phyloP scores from a whole-genome alignment of 2,329 filamentous ascomycete species.

The Coniochaeta sp. region DNA sequence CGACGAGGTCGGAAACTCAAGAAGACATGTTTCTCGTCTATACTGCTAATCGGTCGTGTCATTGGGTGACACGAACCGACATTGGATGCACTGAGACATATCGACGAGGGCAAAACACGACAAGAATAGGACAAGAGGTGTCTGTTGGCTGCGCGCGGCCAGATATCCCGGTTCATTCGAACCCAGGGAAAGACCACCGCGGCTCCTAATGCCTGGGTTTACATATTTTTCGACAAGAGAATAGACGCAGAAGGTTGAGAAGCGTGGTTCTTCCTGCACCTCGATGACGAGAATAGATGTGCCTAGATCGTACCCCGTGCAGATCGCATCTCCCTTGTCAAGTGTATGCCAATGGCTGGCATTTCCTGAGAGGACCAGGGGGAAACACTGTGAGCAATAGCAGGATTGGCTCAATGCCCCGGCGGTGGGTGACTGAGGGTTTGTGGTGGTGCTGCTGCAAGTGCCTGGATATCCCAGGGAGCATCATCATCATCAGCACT shows the following conservation, averaged over 20 bases:
- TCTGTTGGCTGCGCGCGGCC: neutral
- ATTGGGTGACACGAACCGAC: neutral
- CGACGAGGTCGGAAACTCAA: neutral
- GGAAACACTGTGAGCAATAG: no score
- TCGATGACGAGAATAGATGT: neutral
- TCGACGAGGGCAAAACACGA: neutral
- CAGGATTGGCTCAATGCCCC: neutral
- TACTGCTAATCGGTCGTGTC: neutral
- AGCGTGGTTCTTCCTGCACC: neutral
- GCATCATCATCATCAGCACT: neutral
- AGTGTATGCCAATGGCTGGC: neutral
- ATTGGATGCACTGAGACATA: neutral
- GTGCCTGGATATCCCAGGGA: neutral
- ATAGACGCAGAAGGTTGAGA: neutral
- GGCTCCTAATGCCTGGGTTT: neutral
- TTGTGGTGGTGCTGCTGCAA: neutral
- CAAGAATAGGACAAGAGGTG: neutral
- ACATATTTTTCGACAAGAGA: neutral
- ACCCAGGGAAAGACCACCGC: neutral
- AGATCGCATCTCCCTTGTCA: neutral
- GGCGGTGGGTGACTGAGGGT: neutral
- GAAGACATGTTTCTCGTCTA: neutral
- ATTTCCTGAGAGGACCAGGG: neutral
- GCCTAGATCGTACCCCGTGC: slow-evolving; percentile 1
- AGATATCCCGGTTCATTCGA: neutral